Percentiles rank a stretch among this genome's conserved stretches.
phyloP scores from a whole-genome alignment of 768 basidiomycete genomes.

The Hemileccinum rubropunctum region DNA sequence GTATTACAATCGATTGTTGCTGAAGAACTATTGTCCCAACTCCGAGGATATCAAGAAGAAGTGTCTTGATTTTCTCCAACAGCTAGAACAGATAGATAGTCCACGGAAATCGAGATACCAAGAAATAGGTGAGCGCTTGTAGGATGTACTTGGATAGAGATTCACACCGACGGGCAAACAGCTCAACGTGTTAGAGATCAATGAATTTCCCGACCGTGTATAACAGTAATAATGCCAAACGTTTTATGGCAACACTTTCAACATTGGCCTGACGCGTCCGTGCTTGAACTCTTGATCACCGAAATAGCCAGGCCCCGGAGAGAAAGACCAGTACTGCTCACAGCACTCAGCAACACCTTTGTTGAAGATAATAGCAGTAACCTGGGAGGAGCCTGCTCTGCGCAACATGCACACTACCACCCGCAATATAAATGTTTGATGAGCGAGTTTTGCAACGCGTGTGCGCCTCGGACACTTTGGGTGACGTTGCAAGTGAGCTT shows the following conservation, averaged over 20 bases:
- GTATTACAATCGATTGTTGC: constrained; percentile 72
- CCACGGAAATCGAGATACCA: constrained; percentile 64
- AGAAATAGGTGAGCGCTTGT: constrained; percentile 50
- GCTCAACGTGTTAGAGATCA: constrained; percentile 18
- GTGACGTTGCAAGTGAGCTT: too few species aligned
- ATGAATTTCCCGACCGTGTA: constrained; percentile 4
- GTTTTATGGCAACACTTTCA: background rate
- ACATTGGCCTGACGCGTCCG: background rate
- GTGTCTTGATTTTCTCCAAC: constrained; percentile 50
- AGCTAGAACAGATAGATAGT: constrained; percentile 63
- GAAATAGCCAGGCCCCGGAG: too few species aligned
- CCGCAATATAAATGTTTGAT: too few species aligned
- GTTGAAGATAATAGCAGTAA: too few species aligned
- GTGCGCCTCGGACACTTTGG: too few species aligned
- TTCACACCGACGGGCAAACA: constrained; percentile 8
- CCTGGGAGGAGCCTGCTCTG: too few species aligned
- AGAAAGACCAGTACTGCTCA: too few species aligned
- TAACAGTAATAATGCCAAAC: background rate
- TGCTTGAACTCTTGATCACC: too few species aligned
- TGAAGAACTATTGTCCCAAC: constrained; percentile 43
- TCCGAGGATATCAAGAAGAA: constrained; percentile 42
- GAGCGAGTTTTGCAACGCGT: too few species aligned
- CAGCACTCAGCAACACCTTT: too few species aligned
- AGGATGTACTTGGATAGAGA: background rate
- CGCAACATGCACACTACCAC: too few species aligned